Evolutionary conservation across 139 green algal genomes (phyloP).

Genomic region (Volvox africanus): DNA sequence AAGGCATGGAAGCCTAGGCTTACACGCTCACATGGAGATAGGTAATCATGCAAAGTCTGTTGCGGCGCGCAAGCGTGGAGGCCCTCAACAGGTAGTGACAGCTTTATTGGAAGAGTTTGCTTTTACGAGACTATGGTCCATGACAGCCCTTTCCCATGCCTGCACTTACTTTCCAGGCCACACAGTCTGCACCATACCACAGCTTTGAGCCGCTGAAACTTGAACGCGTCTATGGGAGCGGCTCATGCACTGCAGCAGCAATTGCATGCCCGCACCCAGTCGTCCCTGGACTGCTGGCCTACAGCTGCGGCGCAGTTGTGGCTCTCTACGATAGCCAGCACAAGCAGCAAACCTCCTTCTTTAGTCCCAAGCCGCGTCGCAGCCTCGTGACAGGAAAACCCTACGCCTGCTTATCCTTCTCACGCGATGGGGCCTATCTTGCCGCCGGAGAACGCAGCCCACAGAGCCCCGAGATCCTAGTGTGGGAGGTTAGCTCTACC

Average conservation of each 20-base stretch:
- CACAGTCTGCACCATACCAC: neutral
- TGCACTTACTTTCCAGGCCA: neutral
- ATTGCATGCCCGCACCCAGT: neutral
- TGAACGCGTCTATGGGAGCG: conserved; percentile 9
- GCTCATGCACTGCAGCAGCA: neutral
- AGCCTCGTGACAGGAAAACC: conserved; percentile 1
- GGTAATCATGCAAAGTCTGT: neutral
- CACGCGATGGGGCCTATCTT: conserved; percentile 45
- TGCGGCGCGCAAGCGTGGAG: neutral
- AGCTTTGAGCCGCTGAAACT: conserved; percentile 32
- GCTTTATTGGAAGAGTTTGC: neutral
- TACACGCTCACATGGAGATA: neutral
- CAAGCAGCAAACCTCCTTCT: conserved; percentile 49
- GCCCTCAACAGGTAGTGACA: conserved; percentile 11
- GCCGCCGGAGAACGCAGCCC: conserved; percentile 58
- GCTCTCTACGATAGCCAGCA: conserved; percentile 41
- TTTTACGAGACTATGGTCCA: too few species aligned
- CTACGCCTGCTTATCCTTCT: conserved; percentile 52
- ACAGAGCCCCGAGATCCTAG: conserved; percentile 34
- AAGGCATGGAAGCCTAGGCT: neutral
- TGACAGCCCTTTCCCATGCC: too few species aligned
- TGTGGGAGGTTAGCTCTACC: conserved; percentile 53
- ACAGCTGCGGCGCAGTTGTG: conserved; percentile 43
- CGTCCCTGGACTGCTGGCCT: conserved; percentile 29
- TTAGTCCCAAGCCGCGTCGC: conserved; percentile 17